Conservation (phyloP, 176 grass and related monocot species). For the Poa pratensis region DNA sequence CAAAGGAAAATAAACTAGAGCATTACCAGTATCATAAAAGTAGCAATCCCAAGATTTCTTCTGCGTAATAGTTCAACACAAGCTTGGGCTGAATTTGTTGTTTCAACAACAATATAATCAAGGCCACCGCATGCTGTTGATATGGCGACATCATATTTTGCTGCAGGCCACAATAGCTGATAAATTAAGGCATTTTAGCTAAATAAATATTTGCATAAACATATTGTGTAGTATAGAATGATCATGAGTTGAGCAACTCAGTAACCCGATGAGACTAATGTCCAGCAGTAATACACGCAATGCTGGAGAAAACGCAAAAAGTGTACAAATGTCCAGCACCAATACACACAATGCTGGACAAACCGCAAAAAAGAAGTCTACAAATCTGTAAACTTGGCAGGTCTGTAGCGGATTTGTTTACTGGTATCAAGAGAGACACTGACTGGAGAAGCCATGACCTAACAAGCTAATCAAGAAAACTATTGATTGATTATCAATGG, state of each 20-base stretch:
- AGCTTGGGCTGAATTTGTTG: slow-evolving; percentile 85
- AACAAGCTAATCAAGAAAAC: background rate
- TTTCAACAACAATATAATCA: slow-evolving; percentile 92
- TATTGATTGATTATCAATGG: background rate
- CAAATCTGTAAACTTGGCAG: background rate
- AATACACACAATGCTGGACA: background rate
- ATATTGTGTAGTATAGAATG: slow-evolving; percentile 1
- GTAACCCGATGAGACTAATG: background rate
- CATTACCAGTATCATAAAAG: slow-evolving; percentile 94
- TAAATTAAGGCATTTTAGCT: slow-evolving; percentile 24
- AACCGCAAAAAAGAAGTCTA: slow-evolving; percentile 1
- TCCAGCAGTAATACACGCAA: background rate
- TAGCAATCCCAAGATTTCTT: slow-evolving; percentile 83
- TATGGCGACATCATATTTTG: slow-evolving; percentile 95
- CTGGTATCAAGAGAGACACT: slow-evolving; percentile 11
- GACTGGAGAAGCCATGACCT: slow-evolving; percentile 9
- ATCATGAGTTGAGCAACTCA: slow-evolving; percentile 24
- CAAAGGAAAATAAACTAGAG: slow-evolving; percentile 33
- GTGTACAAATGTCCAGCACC: too few relatives aligned
- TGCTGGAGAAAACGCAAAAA: background rate
- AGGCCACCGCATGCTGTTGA: slow-evolving; percentile 79
- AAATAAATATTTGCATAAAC: slow-evolving; percentile 26
- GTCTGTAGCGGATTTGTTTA: background rate
- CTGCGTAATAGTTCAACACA: slow-evolving; percentile 87
- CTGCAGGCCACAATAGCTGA: slow-evolving; percentile 51